Base-by-base conservation (phyloP, 108 stramenopile species). In the Parietichytrium sp. region DNA sequence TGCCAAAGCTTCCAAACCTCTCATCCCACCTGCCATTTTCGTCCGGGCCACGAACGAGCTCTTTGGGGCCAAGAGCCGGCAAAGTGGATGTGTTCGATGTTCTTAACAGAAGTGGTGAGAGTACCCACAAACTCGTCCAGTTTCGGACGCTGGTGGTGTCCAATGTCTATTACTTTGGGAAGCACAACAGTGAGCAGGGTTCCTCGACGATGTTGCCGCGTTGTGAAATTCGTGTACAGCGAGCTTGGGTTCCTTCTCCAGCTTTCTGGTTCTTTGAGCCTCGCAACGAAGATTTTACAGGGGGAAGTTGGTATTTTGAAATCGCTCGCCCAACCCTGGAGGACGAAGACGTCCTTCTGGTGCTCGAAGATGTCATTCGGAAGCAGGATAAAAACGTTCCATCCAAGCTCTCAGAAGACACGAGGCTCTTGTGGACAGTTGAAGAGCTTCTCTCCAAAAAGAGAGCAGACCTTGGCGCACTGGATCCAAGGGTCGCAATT, bases 251-350 rank as follows among this genome's bases (percentile, higher is more conserved):
- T 6, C 61, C 42, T 16, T 23, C 20, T 27, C 38, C 33, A 0
- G 45, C 10, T 10, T 45, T 72, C 20, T 72, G 61, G 61, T 42
- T 72, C 10, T 72, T 72, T 27, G 61, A 72, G 61, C 61, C 61
- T 20, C 61, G 61, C 15, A n/a, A 33, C 38, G 33, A 10, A 72
- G 33, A 33, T 13, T 42, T 45, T 42, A 45, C 61, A 12, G 20
- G 20, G 10, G 61, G 61, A 10, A 10, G 38, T 6, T 72, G 61
- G 61, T 72, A 72, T 2, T 72, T 72, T 72, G 61, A 72, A 42
- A 10, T 72, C 6, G 20, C 15, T 10, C 61, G 61, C 1, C 61
- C 61, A 16, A 25, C 18, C 2, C 61, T 72, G 10, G 10, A 33
- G 15, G 61, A 72, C 10, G 61, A 72, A 16, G 38, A 72, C 23